A percentile compares a stretch with the other conserved stretches of the same genome.
Conservation (phyloP, 768 basidiomycete genomes). For the Jaapia argillacea region DNA sequence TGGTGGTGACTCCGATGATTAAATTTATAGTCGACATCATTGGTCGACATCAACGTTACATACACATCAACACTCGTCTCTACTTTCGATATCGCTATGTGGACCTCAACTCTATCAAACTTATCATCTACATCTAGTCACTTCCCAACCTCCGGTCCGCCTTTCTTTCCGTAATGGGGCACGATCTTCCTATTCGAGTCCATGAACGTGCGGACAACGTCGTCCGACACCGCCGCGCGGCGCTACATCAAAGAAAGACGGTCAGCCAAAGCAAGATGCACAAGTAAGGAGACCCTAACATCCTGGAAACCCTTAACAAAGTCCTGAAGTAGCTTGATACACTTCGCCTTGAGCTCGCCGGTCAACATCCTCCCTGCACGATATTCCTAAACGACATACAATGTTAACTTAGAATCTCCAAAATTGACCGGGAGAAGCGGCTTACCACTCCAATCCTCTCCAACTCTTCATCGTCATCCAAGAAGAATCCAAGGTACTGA, state of each 20-base stretch:
- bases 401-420: no score
- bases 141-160: not conserved
- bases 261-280: conserved; percentile 1
- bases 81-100: not conserved
- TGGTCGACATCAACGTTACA: not conserved
- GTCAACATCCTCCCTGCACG: conserved; percentile 81
- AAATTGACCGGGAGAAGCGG: conserved; percentile 4
- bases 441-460: conserved; percentile 65
- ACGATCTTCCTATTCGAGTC: conserved; percentile 70
- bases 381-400: conserved; percentile 60
- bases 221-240: conserved; percentile 72
- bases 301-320: conserved; percentile 86
- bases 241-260: conserved; percentile 34
- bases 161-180: conserved; percentile 33
- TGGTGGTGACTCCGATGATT: not conserved
- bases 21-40: not conserved
- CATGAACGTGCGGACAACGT: conserved; percentile 69
- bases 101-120: not conserved
- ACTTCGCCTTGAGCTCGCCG: conserved; percentile 83
- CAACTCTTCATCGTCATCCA: conserved; percentile 91
- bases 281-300: conserved; percentile 24
- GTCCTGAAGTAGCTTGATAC: conserved; percentile 72
- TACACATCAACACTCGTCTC: not conserved
- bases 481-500: conserved; percentile 91
- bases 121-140: not conserved